Percentiles rank a stretch among this genome's conserved stretches.
Conservation (phyloP, 176 grass and related monocot genomes). For the Eragrostis curvula region DNA sequence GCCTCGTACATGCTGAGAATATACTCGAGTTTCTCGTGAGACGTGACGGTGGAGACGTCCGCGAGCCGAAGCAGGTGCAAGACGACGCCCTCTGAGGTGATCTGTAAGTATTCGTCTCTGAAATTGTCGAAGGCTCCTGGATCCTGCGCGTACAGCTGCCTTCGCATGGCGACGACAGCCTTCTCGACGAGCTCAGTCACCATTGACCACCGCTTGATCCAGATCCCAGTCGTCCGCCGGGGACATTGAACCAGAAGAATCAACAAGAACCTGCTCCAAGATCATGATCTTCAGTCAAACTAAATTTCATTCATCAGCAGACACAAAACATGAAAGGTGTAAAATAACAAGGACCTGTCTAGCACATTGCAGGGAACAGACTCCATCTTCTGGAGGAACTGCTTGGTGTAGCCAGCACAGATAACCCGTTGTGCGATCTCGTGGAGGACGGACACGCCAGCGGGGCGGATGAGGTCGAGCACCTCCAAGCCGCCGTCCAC, state of each 20-base stretch:
- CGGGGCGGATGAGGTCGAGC: constrained; percentile 12
- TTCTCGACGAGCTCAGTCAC: constrained; percentile 28
- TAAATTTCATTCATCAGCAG: no score
- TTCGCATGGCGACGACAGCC: constrained; percentile 12
- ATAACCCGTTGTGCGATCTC: constrained; percentile 32
- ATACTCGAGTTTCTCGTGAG: constrained; percentile 44
- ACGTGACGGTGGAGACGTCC: constrained; percentile 26
- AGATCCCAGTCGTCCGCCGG: constrained; percentile 10
- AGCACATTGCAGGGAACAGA: constrained; percentile 33
- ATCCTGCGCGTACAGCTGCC: constrained; percentile 37
- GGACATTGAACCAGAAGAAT: constrained; percentile 24
- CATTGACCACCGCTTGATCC: constrained; percentile 37
- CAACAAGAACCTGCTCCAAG: constrained; percentile 24
- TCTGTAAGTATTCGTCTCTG: constrained; percentile 19
- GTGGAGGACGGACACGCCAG: constrained; percentile 25
- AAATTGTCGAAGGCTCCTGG: constrained; percentile 34
- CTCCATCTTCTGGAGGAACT: constrained; percentile 7
- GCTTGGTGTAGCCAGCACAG: constrained; percentile 2
- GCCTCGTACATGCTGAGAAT: constrained; percentile 44
- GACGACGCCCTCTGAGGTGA: constrained; percentile 30
- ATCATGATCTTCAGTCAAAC: no score
- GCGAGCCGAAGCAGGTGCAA: constrained; percentile 31
- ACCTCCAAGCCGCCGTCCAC: constrained; percentile 28
- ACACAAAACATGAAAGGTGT: no score
- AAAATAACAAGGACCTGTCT: constrained; percentile 6